A percentile compares a stretch with the other conserved stretches of the same genome.
These are phyloP conservation scores for Leonotis leonurus DNA, from an alignment of 257 asterid species.

Conservation along the genomic window DNA sequence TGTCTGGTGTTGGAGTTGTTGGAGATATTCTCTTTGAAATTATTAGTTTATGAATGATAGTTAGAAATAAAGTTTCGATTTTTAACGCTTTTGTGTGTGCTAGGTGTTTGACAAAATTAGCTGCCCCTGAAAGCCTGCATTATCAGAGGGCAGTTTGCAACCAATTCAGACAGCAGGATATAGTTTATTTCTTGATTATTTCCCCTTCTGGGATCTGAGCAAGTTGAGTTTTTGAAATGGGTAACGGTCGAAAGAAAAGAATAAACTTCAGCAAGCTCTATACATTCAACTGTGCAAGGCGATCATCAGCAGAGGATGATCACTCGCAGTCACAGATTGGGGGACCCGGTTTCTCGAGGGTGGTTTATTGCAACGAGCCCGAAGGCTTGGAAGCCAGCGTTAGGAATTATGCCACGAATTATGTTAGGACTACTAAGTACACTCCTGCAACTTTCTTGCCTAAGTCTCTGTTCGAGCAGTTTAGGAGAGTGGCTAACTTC, in stretches of 20 bases:
- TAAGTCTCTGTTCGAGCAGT: constrained; percentile 70
- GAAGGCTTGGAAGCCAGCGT: constrained; percentile 27
- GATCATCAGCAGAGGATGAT: constrained; percentile 27
- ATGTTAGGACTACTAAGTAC: constrained; percentile 65
- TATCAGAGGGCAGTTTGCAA: constrained; percentile 13
- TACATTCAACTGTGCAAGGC: constrained; percentile 37
- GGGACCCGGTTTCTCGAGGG: constrained; percentile 61
- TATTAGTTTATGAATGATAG: constrained; percentile 15
- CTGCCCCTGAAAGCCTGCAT: constrained; percentile 19
- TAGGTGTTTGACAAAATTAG: constrained; percentile 19
- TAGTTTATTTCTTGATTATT: background rate
- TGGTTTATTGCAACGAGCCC: constrained; percentile 56
- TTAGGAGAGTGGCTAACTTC: constrained; percentile 69
- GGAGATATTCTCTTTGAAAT: constrained; percentile 13
- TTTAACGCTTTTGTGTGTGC: constrained; percentile 8
- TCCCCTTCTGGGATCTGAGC: background rate
- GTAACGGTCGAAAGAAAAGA: constrained; percentile 26
- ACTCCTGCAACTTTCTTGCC: constrained; percentile 61
- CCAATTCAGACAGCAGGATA: constrained; percentile 6
- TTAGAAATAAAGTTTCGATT: background rate
- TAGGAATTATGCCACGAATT: constrained; percentile 37
- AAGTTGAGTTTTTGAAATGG: constrained; percentile 20
- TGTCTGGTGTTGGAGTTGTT: constrained; percentile 16
- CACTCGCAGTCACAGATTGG: constrained; percentile 44
- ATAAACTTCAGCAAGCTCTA: constrained; percentile 39